Conservation (phyloP, 768 basidiomycete genomes). For the Candolleomyces eurysporus region DNA sequence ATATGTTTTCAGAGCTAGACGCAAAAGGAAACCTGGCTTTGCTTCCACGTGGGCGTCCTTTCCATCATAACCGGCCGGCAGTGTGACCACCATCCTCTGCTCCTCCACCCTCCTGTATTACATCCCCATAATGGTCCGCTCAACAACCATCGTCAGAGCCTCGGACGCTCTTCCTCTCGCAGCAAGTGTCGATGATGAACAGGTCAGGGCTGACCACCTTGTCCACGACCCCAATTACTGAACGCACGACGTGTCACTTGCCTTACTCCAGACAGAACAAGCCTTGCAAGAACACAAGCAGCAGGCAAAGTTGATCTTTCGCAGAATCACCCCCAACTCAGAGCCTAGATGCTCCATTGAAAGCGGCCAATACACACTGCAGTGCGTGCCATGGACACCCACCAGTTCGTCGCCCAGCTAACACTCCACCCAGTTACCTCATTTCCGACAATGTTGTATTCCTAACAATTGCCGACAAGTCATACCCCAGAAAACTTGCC, state of each 20-base stretch:
- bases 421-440: slow-evolving; percentile 68
- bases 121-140: slow-evolving; percentile 65
- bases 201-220: slow-evolving; percentile 47
- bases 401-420: neutral
- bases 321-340: slow-evolving; percentile 89
- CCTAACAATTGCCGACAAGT: slow-evolving; percentile 93
- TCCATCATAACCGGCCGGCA: too few relatives aligned
- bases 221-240: slow-evolving; percentile 11
- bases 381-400: slow-evolving; percentile 53
- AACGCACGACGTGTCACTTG: slow-evolving; percentile 25
- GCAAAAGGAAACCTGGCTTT: slow-evolving; percentile 4
- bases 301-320: slow-evolving; percentile 94
- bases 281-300: slow-evolving; percentile 97
- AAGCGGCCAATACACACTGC: slow-evolving; percentile 91
- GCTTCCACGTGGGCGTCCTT: too few relatives aligned
- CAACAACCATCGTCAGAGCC: slow-evolving; percentile 83
- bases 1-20: slow-evolving; percentile 11
- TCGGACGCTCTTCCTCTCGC: slow-evolving; percentile 88
- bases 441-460: slow-evolving; percentile 94
- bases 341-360: slow-evolving; percentile 98
- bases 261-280: slow-evolving; percentile 74
- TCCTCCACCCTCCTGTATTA: slow-evolving; percentile 9
- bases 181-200: slow-evolving; percentile 96
- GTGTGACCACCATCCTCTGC: neutral
- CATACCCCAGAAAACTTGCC: slow-evolving; percentile 94